phyloP scores from a whole-genome alignment of 2,329 filamentous ascomycete genomes.

The Epichloe gansuensis region DNA sequence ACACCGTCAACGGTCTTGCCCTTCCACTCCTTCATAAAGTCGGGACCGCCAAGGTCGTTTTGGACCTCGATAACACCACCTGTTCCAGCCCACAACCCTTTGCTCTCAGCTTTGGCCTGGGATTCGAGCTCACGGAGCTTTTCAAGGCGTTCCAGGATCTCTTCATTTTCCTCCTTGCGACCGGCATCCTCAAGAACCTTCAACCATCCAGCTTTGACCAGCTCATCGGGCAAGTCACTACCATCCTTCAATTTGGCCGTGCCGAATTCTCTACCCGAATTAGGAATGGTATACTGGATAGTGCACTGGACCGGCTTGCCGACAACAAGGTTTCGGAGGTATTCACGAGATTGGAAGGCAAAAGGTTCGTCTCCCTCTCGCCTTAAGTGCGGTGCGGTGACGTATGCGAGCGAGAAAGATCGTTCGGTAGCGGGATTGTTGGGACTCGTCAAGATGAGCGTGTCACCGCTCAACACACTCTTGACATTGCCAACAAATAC shows the following conservation, averaged over 20 bases:
- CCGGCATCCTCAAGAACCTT: slow-evolving; percentile 92
- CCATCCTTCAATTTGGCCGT: slow-evolving; percentile 65
- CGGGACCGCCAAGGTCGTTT: slow-evolving; percentile 67
- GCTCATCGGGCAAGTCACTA: slow-evolving; percentile 63
- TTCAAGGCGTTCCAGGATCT: slow-evolving; percentile 58
- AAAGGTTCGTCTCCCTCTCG: slow-evolving; percentile 87
- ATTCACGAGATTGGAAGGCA: slow-evolving; percentile 90
- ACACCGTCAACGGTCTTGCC: slow-evolving; percentile 73
- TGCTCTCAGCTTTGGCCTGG: slow-evolving; percentile 63
- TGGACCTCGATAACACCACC: slow-evolving; percentile 60
- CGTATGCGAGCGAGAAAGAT: slow-evolving; percentile 80
- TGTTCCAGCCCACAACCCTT: slow-evolving; percentile 65
- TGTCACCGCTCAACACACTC: slow-evolving; percentile 88
- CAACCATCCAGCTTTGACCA: slow-evolving; percentile 79
- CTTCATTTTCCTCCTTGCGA: slow-evolving; percentile 75
- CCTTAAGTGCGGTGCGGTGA: slow-evolving; percentile 73
- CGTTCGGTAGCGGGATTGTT: slow-evolving; percentile 74
- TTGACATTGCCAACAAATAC: slow-evolving; percentile 67
- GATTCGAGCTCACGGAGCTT: slow-evolving; percentile 65
- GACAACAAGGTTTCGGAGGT: slow-evolving; percentile 68
- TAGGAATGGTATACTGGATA: slow-evolving; percentile 77
- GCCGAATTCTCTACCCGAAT: slow-evolving; percentile 78
- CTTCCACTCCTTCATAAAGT: slow-evolving; percentile 75
- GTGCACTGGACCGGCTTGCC: slow-evolving; percentile 80
- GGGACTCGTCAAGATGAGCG: slow-evolving; percentile 68